Conservation (phyloP, 305 asterid genomes). For the Petunia hybrid region DNA sequence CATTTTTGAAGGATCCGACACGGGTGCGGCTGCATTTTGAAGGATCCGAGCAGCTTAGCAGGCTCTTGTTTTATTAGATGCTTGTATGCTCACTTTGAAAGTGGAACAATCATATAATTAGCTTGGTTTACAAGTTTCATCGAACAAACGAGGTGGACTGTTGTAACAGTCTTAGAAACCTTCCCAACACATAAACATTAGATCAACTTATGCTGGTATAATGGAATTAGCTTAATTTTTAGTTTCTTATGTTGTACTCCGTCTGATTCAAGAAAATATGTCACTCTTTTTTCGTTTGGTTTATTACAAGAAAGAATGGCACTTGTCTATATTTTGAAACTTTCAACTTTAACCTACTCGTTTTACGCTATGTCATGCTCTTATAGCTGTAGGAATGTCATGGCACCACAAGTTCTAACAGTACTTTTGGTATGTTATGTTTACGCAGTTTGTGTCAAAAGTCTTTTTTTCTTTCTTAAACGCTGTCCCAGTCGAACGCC, state of each 20-base stretch:
- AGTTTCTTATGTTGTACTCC: slow-evolving; percentile 4
- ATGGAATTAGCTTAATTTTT: background rate
- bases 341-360: background rate
- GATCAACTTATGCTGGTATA: background rate
- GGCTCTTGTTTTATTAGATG: background rate
- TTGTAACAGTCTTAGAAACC: slow-evolving; percentile 5
- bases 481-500: background rate
- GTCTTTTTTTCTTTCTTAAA: background rate
- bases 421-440: background rate
- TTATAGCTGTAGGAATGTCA: background rate
- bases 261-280: background rate
- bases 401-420: background rate
- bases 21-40: no score
- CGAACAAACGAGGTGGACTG: background rate
- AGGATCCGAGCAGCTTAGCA: no score
- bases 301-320: background rate
- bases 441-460: background rate
- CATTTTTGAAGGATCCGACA: no score
- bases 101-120: background rate
- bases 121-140: background rate
- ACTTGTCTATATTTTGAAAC: background rate
- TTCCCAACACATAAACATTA: background rate
- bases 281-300: background rate
- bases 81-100: background rate
- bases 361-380: slow-evolving; percentile 12